These are phyloP conservation scores for Eimeria acervulina DNA, from an alignment of 169 alveolate genomes.

Conservation along the genomic window DNA sequence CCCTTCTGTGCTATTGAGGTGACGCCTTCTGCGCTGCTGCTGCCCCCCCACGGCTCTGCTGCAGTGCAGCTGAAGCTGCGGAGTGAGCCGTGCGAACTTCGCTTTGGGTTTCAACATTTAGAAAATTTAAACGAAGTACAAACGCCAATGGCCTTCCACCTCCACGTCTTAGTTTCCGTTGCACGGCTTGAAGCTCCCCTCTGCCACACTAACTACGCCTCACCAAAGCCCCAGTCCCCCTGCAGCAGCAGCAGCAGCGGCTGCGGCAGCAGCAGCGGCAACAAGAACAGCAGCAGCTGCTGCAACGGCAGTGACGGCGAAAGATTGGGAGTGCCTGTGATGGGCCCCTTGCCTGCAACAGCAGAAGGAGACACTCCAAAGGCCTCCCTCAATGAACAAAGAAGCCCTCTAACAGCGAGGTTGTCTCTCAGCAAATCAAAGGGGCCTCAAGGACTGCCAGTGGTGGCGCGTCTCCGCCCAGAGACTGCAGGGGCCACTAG, in stretches of 20 bases:
- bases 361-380: background rate
- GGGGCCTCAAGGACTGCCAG: constrained; percentile 2
- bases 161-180: constrained; percentile 1
- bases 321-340: too few relatives aligned
- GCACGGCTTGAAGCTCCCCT: too few relatives aligned
- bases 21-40: constrained; percentile 33
- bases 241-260: background rate
- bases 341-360: background rate
- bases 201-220: too few relatives aligned
- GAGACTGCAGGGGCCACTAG: constrained; percentile 1
- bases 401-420: background rate
- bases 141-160: constrained; percentile 12
- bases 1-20: constrained; percentile 15
- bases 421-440: background rate
- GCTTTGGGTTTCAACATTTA: background rate
- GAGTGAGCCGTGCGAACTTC: constrained; percentile 2
- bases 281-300: background rate
- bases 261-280: background rate
- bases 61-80: constrained; percentile 5
- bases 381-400: background rate
- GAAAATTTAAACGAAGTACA: background rate
- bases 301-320: too few relatives aligned
- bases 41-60: background rate
- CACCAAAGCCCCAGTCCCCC: background rate
- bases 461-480: constrained; percentile 50